Evolutionary conservation across 257 asterid genomes (phyloP).

Genomic region (Solanum okadae): DNA sequence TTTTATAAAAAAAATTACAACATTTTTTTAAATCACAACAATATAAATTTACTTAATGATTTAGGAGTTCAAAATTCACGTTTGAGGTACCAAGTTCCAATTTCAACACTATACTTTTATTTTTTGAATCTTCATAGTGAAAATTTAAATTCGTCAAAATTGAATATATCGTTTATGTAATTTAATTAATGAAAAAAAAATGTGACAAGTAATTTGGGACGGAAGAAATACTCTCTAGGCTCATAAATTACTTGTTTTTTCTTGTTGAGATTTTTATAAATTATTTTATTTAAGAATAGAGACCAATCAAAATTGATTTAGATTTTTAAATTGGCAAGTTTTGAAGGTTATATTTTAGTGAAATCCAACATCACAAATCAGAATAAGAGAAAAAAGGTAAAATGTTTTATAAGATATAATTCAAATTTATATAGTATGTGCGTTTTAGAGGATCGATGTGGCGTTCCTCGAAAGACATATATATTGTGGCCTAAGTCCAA

Average conservation of each 20-base stretch:
- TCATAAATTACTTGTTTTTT: neutral
- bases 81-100: neutral
- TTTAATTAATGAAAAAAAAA: neutral
- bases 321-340: neutral
- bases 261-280: neutral
- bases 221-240: neutral
- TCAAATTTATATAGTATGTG: neutral
- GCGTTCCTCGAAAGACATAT: neutral
- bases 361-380: neutral
- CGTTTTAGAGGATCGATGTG: neutral
- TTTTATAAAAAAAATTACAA: too few relatives aligned
- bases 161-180: neutral
- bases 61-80: neutral
- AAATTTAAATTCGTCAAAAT: too few relatives aligned
- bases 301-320: neutral
- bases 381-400: neutral
- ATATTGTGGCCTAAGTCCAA: neutral
- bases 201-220: neutral
- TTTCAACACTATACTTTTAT: too few relatives aligned
- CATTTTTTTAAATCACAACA: too few relatives aligned
- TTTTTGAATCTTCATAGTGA: too few relatives aligned
- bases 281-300: neutral
- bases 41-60: neutral
- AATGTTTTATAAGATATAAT: neutral
- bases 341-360: neutral